Evolutionary conservation across 805 yeast species (phyloP).

Genomic region (Zygosaccharomyces lentus): DNA sequence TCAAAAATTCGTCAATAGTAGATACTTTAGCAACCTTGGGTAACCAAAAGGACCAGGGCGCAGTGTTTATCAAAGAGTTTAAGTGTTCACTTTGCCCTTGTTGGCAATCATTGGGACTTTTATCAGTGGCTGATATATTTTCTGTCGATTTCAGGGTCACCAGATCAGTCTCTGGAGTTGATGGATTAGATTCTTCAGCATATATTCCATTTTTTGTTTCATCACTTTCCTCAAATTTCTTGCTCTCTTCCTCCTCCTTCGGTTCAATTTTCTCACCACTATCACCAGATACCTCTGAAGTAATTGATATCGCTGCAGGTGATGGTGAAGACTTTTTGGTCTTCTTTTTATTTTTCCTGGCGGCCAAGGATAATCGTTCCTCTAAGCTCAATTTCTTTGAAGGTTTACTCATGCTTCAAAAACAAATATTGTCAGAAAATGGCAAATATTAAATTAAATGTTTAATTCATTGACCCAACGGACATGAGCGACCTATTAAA

Average conservation of each 20-base stretch:
- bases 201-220: not conserved
- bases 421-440: not conserved
- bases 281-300: not conserved
- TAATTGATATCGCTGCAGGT: conserved; percentile 5
- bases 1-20: conserved; percentile 6
- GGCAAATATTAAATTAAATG: not conserved
- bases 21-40: not conserved
- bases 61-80: conserved; percentile 1
- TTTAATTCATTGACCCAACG: not conserved
- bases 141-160: not conserved
- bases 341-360: conserved; percentile 41
- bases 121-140: not conserved
- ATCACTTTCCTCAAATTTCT: not conserved
- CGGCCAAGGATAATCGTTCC: conserved; percentile 81
- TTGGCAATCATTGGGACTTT: not conserved
- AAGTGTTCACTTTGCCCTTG: not conserved
- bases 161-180: not conserved
- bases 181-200: not conserved
- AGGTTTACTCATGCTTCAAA: conserved; percentile 19
- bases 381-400: conserved; percentile 71
- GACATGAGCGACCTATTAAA: not conserved
- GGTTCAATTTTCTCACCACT: not conserved
- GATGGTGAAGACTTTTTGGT: conserved; percentile 26
- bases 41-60: conserved; percentile 11
- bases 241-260: not conserved